Evolutionary conservation across 2,329 filamentous ascomycete genomes (phyloP).

Genomic region (Alternaria solani): DNA sequence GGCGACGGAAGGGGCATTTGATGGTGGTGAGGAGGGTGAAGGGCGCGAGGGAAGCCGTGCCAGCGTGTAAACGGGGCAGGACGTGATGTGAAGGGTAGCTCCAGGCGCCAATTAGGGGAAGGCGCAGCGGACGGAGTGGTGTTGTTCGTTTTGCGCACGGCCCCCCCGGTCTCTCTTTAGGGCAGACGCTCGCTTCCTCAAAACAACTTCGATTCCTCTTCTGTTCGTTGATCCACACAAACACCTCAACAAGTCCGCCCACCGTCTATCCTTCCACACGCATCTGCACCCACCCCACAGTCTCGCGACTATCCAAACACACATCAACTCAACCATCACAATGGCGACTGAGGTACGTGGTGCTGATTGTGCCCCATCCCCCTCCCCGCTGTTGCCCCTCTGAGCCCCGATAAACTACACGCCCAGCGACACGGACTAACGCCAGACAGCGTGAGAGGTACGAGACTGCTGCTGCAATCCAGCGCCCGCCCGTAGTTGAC

Average conservation of each 20-base stretch:
- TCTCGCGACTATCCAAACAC: constrained; percentile 23
- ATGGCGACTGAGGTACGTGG: constrained; percentile 71
- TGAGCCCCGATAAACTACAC: constrained; percentile 45
- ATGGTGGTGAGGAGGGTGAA: not conserved
- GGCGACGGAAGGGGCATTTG: not conserved
- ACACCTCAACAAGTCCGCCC: constrained; percentile 33
- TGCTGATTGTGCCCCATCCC: constrained; percentile 45
- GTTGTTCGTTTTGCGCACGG: constrained; percentile 27
- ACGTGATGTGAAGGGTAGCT: constrained; percentile 27
- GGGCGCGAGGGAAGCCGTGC: not conserved
- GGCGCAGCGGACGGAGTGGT: constrained; percentile 32
- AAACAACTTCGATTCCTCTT: constrained; percentile 39
- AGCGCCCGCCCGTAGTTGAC: constrained; percentile 37
- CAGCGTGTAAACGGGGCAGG: constrained; percentile 18
- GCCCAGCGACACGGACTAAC: constrained; percentile 49
- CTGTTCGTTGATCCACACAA: constrained; percentile 32
- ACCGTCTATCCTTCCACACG: constrained; percentile 34
- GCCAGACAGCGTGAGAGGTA: constrained; percentile 60
- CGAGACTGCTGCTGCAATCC: constrained; percentile 27
- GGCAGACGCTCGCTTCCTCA: constrained; percentile 42
- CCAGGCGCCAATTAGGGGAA: constrained; percentile 28
- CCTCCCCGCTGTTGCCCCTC: constrained; percentile 54
- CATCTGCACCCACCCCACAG: constrained; percentile 31
- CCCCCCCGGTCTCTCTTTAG: constrained; percentile 20
- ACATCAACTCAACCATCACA: constrained; percentile 45